A percentile compares a stretch with the other conserved stretches of the same genome.
Conservation (phyloP, 192 early-diverging fungal genomes). For the Coemansia sp. region DNA sequence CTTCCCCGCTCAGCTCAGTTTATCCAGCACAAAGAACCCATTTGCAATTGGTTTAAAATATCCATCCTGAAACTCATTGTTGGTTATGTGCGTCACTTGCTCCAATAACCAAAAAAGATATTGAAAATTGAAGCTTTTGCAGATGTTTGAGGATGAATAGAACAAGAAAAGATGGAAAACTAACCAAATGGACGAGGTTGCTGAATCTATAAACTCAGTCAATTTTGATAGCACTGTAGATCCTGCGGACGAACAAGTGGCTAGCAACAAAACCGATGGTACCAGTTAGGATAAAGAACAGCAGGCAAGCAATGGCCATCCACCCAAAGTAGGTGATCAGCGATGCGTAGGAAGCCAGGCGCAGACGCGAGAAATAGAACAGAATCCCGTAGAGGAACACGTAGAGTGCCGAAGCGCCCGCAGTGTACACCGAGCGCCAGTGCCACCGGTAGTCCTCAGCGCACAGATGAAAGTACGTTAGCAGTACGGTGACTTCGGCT, state of each 20-base stretch:
- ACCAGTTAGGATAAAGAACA: conserved; percentile 76
- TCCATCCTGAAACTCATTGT: neutral
- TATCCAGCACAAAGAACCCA: neutral
- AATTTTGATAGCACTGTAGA: conserved; percentile 83
- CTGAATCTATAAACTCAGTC: conserved; percentile 48
- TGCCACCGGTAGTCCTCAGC: conserved; percentile 83
- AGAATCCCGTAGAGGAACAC: conserved; percentile 85
- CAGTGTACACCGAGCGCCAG: conserved; percentile 86
- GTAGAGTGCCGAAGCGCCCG: conserved; percentile 81
- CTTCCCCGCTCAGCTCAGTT: no score
- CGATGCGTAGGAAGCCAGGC: conserved; percentile 75
- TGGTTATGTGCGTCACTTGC: no score
- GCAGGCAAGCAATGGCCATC: conserved; percentile 70
- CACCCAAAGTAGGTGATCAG: conserved; percentile 89
- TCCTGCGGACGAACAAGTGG: conserved; percentile 72
- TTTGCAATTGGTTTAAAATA: conserved; percentile 1
- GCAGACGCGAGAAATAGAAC: conserved; percentile 77
- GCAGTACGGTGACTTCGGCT: conserved; percentile 80
- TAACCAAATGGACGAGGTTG: neutral
- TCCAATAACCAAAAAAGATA: no score
- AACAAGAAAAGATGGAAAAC: neutral
- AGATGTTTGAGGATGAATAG: neutral
- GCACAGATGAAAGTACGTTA: conserved; percentile 89
- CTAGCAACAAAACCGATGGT: conserved; percentile 78
- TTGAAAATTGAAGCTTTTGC: no score